These are phyloP conservation scores for Hypoxylon sp. DNA, from an alignment of 2,329 filamentous ascomycete genomes.

Conservation along the genomic window DNA sequence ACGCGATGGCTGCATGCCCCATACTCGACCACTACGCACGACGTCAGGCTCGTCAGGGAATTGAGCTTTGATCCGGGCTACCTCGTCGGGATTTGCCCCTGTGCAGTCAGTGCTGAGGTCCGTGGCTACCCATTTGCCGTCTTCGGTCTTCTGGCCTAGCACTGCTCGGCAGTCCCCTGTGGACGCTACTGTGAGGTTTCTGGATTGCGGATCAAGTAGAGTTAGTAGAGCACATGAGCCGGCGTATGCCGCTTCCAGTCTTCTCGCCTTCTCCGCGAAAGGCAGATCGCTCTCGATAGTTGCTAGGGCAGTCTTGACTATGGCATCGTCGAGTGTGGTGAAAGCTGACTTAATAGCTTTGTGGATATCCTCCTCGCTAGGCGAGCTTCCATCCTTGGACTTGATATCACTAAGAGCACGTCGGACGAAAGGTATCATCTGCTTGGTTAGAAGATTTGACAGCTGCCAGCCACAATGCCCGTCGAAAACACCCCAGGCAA, in stretches of 20 bases:
- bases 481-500: constrained; percentile 55
- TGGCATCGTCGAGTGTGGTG: constrained; percentile 53
- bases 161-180: constrained; percentile 77
- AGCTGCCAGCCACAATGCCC: constrained; percentile 55
- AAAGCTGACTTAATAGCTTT: constrained; percentile 57
- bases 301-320: constrained; percentile 48
- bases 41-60: constrained; percentile 74
- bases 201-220: constrained; percentile 68
- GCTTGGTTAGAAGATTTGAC: constrained; percentile 50
- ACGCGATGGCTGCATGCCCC: constrained; percentile 72
- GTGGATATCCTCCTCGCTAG: constrained; percentile 50
- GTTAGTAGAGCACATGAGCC: constrained; percentile 60
- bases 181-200: constrained; percentile 72
- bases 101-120: constrained; percentile 75
- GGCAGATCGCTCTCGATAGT: constrained; percentile 51
- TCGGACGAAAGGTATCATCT: constrained; percentile 52
- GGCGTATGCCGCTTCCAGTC: constrained; percentile 51
- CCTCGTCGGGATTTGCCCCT: constrained; percentile 71
- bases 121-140: constrained; percentile 63
- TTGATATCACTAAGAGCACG: constrained; percentile 44
- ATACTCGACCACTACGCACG: constrained; percentile 69
- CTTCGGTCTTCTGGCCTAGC: constrained; percentile 63
- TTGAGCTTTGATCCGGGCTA: constrained; percentile 64
- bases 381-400: constrained; percentile 26
- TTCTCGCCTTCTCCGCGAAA: constrained; percentile 50